Evolutionary conservation across 352 stramenopile species (phyloP).

Genomic region (Pythium oligandrum): DNA sequence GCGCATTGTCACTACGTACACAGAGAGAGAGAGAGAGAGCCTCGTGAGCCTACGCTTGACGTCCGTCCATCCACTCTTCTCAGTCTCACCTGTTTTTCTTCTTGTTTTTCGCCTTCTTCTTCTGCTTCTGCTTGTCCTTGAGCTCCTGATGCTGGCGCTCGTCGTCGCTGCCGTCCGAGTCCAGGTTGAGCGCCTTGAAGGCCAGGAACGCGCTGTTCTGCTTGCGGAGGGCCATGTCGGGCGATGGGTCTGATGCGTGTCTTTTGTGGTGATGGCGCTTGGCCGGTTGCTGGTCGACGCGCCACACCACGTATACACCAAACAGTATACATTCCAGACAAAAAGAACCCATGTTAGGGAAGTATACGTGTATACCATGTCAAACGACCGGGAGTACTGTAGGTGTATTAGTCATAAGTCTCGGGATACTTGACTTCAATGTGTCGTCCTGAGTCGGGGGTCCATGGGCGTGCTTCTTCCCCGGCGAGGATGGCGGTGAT

Average conservation of each 20-base stretch:
- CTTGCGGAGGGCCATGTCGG: constrained; percentile 1
- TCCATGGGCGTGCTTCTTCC: constrained; percentile 57
- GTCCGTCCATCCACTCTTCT: neutral
- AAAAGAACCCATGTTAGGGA: too few relatives aligned
- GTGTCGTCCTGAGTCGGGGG: constrained; percentile 51
- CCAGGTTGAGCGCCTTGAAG: constrained; percentile 39
- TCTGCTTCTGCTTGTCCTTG: constrained; percentile 29
- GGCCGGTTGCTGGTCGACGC: too few relatives aligned
- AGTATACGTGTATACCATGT: too few relatives aligned
- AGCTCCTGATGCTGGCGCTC: constrained; percentile 70
- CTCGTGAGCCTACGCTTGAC: neutral
- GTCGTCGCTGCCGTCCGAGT: constrained; percentile 49
- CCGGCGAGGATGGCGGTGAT: constrained; percentile 65
- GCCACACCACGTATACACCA: constrained; percentile 10
- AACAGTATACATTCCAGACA: neutral
- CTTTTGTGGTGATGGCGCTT: neutral
- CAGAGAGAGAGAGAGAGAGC: neutral
- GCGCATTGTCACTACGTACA: constrained; percentile 40
- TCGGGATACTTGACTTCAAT: constrained; percentile 74
- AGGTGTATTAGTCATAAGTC: constrained; percentile 45
- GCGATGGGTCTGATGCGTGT: constrained; percentile 5
- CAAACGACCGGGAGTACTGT: too few relatives aligned
- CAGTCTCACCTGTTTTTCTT: constrained; percentile 59
- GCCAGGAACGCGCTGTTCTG: constrained; percentile 75
- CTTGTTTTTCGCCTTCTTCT: constrained; percentile 54